phyloP scores from a whole-genome alignment of 2,329 filamentous ascomycete genomes.

The Xylariaceae sp. region DNA sequence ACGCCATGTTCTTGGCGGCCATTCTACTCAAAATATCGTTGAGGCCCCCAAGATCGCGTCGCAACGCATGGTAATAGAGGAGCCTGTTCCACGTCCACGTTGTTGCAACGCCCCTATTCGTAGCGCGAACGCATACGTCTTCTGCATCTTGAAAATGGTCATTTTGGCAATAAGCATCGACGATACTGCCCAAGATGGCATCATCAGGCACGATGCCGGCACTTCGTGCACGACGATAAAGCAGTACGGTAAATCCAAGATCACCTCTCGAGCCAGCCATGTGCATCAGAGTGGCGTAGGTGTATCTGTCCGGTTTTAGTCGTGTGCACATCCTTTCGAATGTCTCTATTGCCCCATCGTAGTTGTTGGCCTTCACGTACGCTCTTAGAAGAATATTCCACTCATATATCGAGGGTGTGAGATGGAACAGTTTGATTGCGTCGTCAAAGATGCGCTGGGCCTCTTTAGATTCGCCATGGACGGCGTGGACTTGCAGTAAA shows the following conservation, averaged over 20 bases:
- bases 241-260: conserved; percentile 61
- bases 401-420: conserved; percentile 56
- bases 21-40: conserved; percentile 50
- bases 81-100: conserved; percentile 77
- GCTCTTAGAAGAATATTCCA: conserved; percentile 80
- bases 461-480: conserved; percentile 60
- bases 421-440: conserved; percentile 54
- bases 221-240: conserved; percentile 63
- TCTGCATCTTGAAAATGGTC: conserved; percentile 55
- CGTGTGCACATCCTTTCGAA: conserved; percentile 59
- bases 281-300: conserved; percentile 72
- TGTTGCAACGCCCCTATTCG: conserved; percentile 48
- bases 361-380: conserved; percentile 63
- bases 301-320: conserved; percentile 57
- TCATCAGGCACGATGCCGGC: conserved; percentile 48
- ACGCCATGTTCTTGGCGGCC: conserved; percentile 45
- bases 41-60: conserved; percentile 51
- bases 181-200: conserved; percentile 61
- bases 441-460: conserved; percentile 61
- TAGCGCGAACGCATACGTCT: conserved; percentile 55
- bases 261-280: conserved; percentile 72
- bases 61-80: conserved; percentile 65
- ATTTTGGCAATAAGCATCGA: conserved; percentile 65
- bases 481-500: conserved; percentile 69
- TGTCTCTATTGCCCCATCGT: conserved; percentile 60